Base-by-base conservation (phyloP, 257 asterid species). In the Solanum pimpinellifolium region DNA sequence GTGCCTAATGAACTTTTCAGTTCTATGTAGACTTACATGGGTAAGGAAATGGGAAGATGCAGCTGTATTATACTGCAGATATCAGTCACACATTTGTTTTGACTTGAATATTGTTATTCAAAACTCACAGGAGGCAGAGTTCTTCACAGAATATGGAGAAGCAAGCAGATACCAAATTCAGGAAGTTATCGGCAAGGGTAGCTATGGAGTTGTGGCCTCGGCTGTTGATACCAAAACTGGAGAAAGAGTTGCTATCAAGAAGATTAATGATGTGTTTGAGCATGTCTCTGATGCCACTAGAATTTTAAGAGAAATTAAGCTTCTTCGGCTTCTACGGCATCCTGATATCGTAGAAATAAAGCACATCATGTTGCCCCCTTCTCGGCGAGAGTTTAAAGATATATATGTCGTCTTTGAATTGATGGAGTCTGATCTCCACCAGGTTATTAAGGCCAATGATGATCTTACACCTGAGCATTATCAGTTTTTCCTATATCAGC, bases 391-490 rank as follows among this genome's bases (percentile, higher is more conserved):
- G 89, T 96, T 96, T 91, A 92, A 89, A 52, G 98, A 96, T 90
- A 95, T 96, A 35, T 96, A 93, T 84, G 98, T 96, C 89, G 95
- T 96, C 90, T 96, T 96, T 84, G 98, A 96, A 88, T 91, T 96
- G 91, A 96, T 96, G 99, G 99, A 96, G 86, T 96, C 99, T 88
- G 99, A 96, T 88, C 98, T 96, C 86, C 99, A 96, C 88, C 99
- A 95, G 95, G 99, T 96, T 86, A 96, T 95, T 86, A 96, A 94
- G 91, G 99, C 98, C 35, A 96, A 96, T 86, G 97, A 94, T 60
- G 98, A 96, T 89, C 93, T 95, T 91, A 94, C 98, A 4, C 95
- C 98, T 2, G 99, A 95, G 90, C 99, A 96, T 90, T 91, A 92
- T 93, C 99, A 95, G 69, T 94, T 95, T 92, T 96, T 95, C 90